Evolutionary conservation across 805 yeast species (phyloP).

Genomic region (Kregervanrija delftensis): DNA sequence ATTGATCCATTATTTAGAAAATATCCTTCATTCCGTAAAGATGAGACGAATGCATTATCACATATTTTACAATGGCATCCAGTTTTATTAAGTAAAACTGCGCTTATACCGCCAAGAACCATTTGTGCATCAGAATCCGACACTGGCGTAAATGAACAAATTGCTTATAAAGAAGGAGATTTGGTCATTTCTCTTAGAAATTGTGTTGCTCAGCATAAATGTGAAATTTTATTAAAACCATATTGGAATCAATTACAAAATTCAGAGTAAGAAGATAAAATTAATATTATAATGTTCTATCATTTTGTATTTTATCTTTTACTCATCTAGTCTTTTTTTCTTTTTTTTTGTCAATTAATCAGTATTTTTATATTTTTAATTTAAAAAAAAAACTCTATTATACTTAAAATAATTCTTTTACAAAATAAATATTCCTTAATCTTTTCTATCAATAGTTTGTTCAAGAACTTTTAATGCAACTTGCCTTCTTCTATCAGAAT

Average conservation of each 20-base stretch:
- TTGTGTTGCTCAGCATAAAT: slow-evolving; percentile 43
- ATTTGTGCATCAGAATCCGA: slow-evolving; percentile 18
- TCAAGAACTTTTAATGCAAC: slow-evolving; percentile 70
- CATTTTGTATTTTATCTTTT: no score
- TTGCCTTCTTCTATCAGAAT: slow-evolving; percentile 68
- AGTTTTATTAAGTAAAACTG: slow-evolving; percentile 60
- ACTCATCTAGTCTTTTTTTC: no score
- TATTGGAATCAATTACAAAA: slow-evolving; percentile 1
- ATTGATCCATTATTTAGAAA: slow-evolving; percentile 62
- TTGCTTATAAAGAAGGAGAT: slow-evolving; percentile 57
- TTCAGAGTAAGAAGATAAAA: not conserved
- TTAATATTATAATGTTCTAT: no score
- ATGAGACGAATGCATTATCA: slow-evolving; percentile 65
- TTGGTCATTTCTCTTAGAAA: slow-evolving; percentile 57
- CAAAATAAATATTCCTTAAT: slow-evolving; percentile 2
- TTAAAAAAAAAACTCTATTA: not conserved
- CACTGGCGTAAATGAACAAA: slow-evolving; percentile 22
- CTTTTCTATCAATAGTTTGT: slow-evolving; percentile 29
- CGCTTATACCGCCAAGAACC: slow-evolving; percentile 47
- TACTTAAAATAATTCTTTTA: not conserved
- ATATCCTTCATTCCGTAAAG: slow-evolving; percentile 53
- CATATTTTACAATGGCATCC: slow-evolving; percentile 97
- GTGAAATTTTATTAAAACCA: slow-evolving; percentile 32
- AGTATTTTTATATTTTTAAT: not conserved
- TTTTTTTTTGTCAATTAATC: no score